Evolutionary conservation across 2,329 filamentous ascomycete genomes (phyloP).

Genomic region (Cercospora sp.): DNA sequence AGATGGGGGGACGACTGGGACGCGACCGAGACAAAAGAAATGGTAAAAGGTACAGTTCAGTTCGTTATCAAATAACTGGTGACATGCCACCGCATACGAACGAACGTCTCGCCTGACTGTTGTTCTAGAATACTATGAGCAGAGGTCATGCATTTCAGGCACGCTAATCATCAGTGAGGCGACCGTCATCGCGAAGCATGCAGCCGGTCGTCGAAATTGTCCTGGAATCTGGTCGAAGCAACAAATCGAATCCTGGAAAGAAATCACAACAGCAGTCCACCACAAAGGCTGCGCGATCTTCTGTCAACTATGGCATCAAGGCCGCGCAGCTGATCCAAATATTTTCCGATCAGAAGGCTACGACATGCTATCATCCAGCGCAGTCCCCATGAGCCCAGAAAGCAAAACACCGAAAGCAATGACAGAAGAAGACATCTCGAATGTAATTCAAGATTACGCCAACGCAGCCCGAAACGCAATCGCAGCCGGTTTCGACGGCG

Average conservation of each 20-base stretch:
- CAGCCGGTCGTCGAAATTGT: constrained; percentile 32
- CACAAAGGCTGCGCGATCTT: constrained; percentile 52
- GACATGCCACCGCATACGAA: too few relatives aligned
- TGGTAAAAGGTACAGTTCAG: neutral
- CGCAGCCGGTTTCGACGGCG: constrained; percentile 57
- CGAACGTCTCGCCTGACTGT: too few relatives aligned
- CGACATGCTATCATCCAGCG: neutral
- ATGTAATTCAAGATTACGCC: constrained; percentile 43
- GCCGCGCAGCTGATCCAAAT: constrained; percentile 47
- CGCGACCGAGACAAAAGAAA: constrained; percentile 40
- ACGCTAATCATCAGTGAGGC: constrained; percentile 39
- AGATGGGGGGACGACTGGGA: constrained; percentile 4
- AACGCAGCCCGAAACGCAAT: constrained; percentile 55
- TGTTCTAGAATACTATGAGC: constrained; percentile 32
- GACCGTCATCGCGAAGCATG: constrained; percentile 36
- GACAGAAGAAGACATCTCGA: constrained; percentile 50
- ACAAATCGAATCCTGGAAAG: constrained; percentile 53
- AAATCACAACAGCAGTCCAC: constrained; percentile 53
- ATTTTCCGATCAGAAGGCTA: constrained; percentile 1
- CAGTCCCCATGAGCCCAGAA: neutral
- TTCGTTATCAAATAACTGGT: too few relatives aligned
- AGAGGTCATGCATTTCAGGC: constrained; percentile 35
- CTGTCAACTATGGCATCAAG: constrained; percentile 50
- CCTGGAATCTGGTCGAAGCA: constrained; percentile 37
- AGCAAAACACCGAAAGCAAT: constrained; percentile 30